Conservation (phyloP, 2,329 filamentous ascomycete species). For the Ambrosiella cleistominuta region DNA sequence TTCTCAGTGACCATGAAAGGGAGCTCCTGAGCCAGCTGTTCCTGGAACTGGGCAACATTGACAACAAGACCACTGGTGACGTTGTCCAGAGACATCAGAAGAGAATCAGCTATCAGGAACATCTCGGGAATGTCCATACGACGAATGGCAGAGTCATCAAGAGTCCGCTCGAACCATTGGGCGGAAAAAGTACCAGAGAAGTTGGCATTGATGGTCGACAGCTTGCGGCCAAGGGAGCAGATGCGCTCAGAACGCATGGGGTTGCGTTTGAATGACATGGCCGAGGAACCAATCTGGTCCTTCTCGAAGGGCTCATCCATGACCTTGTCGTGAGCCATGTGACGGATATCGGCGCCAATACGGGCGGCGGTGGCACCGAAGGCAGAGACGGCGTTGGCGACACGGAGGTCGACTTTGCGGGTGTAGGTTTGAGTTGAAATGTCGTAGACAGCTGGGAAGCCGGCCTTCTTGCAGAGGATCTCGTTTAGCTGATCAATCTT, state of each 20-base stretch:
- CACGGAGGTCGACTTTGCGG: conserved; percentile 59
- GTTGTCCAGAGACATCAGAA: conserved; percentile 51
- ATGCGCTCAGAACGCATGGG: conserved; percentile 34
- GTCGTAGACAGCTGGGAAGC: conserved; percentile 32
- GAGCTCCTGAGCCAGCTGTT: conserved; percentile 54
- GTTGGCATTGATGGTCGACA: conserved; percentile 23
- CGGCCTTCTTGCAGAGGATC: conserved; percentile 35
- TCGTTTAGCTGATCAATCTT: conserved; percentile 39
- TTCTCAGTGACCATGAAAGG: conserved; percentile 62
- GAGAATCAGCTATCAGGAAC: conserved; percentile 51
- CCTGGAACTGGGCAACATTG: conserved; percentile 56
- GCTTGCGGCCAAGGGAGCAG: conserved; percentile 28
- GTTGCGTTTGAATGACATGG: conserved; percentile 34
- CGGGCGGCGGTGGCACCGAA: conserved; percentile 59
- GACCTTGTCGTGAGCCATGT: conserved; percentile 62
- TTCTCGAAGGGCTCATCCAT: conserved; percentile 55
- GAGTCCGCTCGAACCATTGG: conserved; percentile 41
- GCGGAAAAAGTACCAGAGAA: conserved; percentile 20
- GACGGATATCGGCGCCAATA: conserved; percentile 57
- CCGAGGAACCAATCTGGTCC: conserved; percentile 55
- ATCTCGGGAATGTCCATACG: conserved; percentile 46
- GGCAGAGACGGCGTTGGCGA: conserved; percentile 65
- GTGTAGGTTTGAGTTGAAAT: conserved; percentile 48
- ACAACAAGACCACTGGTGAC: conserved; percentile 54
- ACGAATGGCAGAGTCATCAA: conserved; percentile 58